Evolutionary conservation across 768 basidiomycete species (phyloP).

Genomic region (Boletus sp.): DNA sequence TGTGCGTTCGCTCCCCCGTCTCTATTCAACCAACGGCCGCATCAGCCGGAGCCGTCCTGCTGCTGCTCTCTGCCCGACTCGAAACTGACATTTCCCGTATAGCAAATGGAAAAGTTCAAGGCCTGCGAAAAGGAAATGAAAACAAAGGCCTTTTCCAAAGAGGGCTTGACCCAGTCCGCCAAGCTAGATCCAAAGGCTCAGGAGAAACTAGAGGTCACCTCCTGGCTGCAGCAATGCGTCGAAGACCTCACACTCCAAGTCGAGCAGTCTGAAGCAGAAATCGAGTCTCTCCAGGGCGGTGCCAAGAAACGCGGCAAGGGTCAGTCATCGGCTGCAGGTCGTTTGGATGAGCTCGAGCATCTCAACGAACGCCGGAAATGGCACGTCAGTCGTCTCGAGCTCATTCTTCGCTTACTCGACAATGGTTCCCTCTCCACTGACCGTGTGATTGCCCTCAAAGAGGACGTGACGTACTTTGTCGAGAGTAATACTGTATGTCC

Average conservation of each 20-base stretch:
- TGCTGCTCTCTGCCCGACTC: slow-evolving; percentile 5
- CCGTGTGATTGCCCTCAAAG: slow-evolving; percentile 76
- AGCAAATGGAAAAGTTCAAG: slow-evolving; percentile 99
- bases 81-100: slow-evolving; percentile 13
- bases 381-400: slow-evolving; percentile 91
- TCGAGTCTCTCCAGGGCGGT: slow-evolving; percentile 75
- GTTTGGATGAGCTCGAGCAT: slow-evolving; percentile 79
- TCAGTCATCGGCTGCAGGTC: slow-evolving; percentile 59
- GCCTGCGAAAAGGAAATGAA: slow-evolving; percentile 99
- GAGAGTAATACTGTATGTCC: slow-evolving; percentile 87
- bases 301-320: slow-evolving; percentile 85
- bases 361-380: slow-evolving; percentile 93
- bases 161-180: slow-evolving; percentile 90
- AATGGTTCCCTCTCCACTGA: slow-evolving; percentile 88
- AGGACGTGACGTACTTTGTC: slow-evolving; percentile 95
- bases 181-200: slow-evolving; percentile 97
- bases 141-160: slow-evolving; percentile 99
- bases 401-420: slow-evolving; percentile 88
- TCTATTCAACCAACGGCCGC: neutral
- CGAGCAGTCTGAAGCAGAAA: slow-evolving; percentile 91
- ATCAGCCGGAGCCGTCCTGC: slow-evolving; percentile 1
- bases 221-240: slow-evolving; percentile 85
- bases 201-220: slow-evolving; percentile 86
- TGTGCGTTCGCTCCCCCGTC: slow-evolving; percentile 46
- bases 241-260: slow-evolving; percentile 93